Evolutionary conservation across 768 basidiomycete species (phyloP), one percentile per base, ranked within the genome.

Genomic region (Crepidotus variabilis): DNA sequence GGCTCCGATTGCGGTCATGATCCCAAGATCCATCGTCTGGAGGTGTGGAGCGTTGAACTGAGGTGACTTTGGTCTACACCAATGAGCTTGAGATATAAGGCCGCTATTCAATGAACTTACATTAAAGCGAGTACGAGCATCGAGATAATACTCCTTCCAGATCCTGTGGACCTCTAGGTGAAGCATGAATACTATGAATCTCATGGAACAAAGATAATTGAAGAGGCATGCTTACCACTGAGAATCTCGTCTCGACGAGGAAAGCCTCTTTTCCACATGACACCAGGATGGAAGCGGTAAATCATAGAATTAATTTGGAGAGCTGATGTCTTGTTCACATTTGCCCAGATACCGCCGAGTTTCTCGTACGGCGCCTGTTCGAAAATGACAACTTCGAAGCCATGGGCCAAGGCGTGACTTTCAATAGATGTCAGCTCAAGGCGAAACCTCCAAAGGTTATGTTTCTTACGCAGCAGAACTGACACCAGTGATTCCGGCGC

Each of bases 191-290:
- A 34, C 52, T 13, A n/a, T 7, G n/a, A 16, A 36, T 11, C 18
- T 1, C 5, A 10, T 33, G 11, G 16, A 11, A 11, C 22, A 54
- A 6, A 13, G 21, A n/a, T n/a, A n/a, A 28, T 28, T 28, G 28
- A 28, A 28, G 33, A 24, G 4, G 56, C 67, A 18, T 10, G 16
- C 60, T 33, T 28, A 79, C 79, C 73, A 39, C 62, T 58, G 1
- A 83, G 66, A 34, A 83, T 82, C 61, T 82, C 81, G 50, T 82
- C 77, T n/a, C 77, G 62, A 14, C 68, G 56, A 0, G 82, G 82
- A 60, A 79, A 82, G 4, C 72, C 72, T 34, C 64, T 61, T 10
- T 67, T 66, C 80, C 81, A 82, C 18, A 75, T 60, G 0, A 72
- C 68, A 8, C 63, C 74, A 18, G 79, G 80, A 57, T 79, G 78